Evolutionary conservation across 768 basidiomycete species (phyloP), one percentile per base, ranked within the genome.

Genomic region (Cyclocybe aegerita): DNA sequence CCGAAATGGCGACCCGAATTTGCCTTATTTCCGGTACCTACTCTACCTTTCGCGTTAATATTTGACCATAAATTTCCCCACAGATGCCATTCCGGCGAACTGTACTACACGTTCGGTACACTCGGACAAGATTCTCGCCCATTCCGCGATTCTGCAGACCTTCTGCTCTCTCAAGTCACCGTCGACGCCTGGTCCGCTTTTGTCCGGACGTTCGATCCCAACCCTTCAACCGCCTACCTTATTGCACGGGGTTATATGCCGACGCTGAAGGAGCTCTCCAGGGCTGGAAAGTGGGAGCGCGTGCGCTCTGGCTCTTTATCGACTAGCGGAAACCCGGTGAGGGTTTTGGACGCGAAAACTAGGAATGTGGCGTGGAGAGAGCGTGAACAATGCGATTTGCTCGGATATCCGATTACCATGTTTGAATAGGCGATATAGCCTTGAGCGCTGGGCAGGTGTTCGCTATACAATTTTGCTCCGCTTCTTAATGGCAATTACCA

Each of bases 121-220:
- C 48, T 79, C 6, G 72, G 71, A 2, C 77, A 77, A 45, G 56
- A 58, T 12, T 59, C 60, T 7, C 56, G 57, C 1, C 74, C 76
- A 2, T 76, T 76, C 65, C 74, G 78, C 30, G 80, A 80, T 60
- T 62, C 61, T 17, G 61, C 69, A 39, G 78, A 80, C 60, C 67
- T 79, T 5, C 64, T 72, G 1, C 67, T 80, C 58, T 66, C 69
- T 44, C 77, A 79, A 54, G 60, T 75, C 36, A 65, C 62, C 35
- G 60, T 73, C 4, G 79, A 80, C 55, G 58, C 64, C 7, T 81
- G 78, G 80, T 64, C 71, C 0, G 59, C 73, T 6, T 80, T 80
- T 52, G 76, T 73, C 7, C 69, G 77, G 35, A 72, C 73, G 4
- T 73, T 70, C 55, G 61, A 80, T 50, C 79, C 79, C 6, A 80